phyloP scores from a whole-genome alignment of 805 yeast genomes.

The Starmerella asiatica region DNA sequence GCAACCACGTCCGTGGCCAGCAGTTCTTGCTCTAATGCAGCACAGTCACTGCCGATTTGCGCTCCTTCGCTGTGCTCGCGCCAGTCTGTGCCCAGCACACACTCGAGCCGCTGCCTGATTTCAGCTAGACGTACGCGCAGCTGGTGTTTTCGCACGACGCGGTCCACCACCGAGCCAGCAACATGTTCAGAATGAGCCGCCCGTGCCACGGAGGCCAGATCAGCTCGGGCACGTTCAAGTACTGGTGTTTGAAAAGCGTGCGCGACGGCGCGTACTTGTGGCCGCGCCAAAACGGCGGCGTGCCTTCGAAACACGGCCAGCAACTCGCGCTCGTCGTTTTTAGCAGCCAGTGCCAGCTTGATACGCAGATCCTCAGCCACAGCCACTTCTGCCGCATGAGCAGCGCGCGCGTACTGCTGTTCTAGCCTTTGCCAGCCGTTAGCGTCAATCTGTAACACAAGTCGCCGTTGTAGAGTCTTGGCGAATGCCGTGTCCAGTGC shows the following conservation, averaged over 20 bases:
- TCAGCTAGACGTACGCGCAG: conserved; percentile 33
- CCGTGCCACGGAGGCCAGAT: background rate
- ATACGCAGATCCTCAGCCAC: conserved; percentile 33
- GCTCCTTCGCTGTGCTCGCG: conserved; percentile 50
- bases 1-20: conserved; percentile 33
- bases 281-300: conserved; percentile 37
- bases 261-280: conserved; percentile 43
- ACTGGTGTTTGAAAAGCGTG: conserved; percentile 46
- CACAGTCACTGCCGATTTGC: conserved; percentile 40
- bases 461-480: background rate
- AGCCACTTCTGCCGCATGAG: conserved; percentile 34
- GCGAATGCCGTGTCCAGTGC: conserved; percentile 4
- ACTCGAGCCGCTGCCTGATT: conserved; percentile 35
- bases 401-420: conserved; percentile 32
- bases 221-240: conserved; percentile 30
- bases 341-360: conserved; percentile 29
- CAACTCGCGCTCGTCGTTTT: conserved; percentile 28
- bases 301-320: conserved; percentile 39
- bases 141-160: conserved; percentile 41
- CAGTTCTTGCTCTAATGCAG: conserved; percentile 34
- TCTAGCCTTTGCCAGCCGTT: conserved; percentile 33
- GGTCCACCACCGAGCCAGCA: background rate
- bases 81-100: conserved; percentile 52
- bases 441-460: conserved; percentile 2
- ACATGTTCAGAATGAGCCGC: background rate